phyloP scores from a whole-genome alignment of 306 rosid genomes.

The Potentilla sterilis region DNA sequence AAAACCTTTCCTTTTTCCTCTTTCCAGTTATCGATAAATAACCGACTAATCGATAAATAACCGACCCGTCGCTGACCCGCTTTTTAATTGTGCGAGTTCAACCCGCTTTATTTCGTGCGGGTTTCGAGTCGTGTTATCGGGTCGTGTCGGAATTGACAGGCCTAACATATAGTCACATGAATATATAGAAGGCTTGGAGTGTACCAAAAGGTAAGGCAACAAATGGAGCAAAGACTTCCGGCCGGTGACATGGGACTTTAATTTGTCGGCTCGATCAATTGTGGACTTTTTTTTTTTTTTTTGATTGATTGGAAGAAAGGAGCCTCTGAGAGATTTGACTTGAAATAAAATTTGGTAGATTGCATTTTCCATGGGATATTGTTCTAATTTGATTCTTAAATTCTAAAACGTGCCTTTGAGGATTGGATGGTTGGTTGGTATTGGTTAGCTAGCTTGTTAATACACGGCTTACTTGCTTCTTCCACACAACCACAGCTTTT shows the following conservation, averaged over 20 bases:
- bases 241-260: not conserved
- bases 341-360: not conserved
- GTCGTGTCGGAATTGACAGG: too few relatives aligned
- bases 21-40: too few relatives aligned
- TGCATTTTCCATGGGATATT: conserved; percentile 21
- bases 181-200: conserved; percentile 1
- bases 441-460: conserved; percentile 7
- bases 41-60: too few relatives aligned
- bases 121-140: too few relatives aligned
- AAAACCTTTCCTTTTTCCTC: too few relatives aligned
- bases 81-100: too few relatives aligned
- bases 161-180: not conserved
- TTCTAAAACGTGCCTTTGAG: not conserved
- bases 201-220: conserved; percentile 17
- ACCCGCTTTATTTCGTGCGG: too few relatives aligned
- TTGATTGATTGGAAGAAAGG: not conserved
- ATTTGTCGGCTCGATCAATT: not conserved
- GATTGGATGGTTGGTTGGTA: too few relatives aligned
- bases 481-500: too few relatives aligned
- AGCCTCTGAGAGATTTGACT: conserved; percentile 13
- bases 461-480: conserved; percentile 11
- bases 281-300: too few relatives aligned
- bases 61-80: too few relatives aligned
- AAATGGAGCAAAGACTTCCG: conserved; percentile 4
- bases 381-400: not conserved